phyloP scores from a whole-genome alignment of 768 basidiomycete genomes.

The Pisolithus tinctorius region DNA sequence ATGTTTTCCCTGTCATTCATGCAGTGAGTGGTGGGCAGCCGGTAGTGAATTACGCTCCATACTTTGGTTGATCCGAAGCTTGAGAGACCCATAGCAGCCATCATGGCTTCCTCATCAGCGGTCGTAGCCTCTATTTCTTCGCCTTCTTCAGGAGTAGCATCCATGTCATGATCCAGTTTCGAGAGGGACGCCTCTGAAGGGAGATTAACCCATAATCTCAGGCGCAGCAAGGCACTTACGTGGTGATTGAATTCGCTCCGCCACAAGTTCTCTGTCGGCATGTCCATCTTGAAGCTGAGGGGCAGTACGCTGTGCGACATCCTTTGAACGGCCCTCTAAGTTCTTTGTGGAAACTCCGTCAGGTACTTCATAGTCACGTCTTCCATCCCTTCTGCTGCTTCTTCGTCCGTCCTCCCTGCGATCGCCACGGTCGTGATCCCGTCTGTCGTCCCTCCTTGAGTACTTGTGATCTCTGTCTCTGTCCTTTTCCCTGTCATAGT shows the following conservation, averaged over 20 bases:
- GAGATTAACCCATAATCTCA: slow-evolving; percentile 2
- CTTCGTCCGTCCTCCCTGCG: slow-evolving; percentile 27
- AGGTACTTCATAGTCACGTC: slow-evolving; percentile 35
- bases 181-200: slow-evolving; percentile 6
- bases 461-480: slow-evolving; percentile 36
- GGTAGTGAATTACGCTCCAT: slow-evolving; percentile 6
- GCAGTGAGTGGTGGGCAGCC: not conserved
- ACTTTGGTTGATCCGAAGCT: slow-evolving; percentile 93
- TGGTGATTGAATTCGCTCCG: slow-evolving; percentile 7
- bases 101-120: slow-evolving; percentile 76
- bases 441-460: slow-evolving; percentile 27
- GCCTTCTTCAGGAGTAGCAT: slow-evolving; percentile 41
- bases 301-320: slow-evolving; percentile 17
- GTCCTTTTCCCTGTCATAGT: slow-evolving; percentile 25
- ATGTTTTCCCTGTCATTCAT: slow-evolving; percentile 53
- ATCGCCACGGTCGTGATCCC: slow-evolving; percentile 24
- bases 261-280: slow-evolving; percentile 8
- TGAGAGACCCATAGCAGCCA: slow-evolving; percentile 81
- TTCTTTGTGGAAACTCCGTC: slow-evolving; percentile 27
- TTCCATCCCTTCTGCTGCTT: slow-evolving; percentile 30
- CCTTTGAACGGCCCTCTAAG: slow-evolving; percentile 21
- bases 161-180: slow-evolving; percentile 36
- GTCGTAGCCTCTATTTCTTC: slow-evolving; percentile 48
- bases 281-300: slow-evolving; percentile 13
- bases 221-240: slow-evolving; percentile 7